Percentiles rank a stretch among this genome's conserved stretches.
Conservation (phyloP, 441 rosid genomes). For the Breynia disticha region DNA sequence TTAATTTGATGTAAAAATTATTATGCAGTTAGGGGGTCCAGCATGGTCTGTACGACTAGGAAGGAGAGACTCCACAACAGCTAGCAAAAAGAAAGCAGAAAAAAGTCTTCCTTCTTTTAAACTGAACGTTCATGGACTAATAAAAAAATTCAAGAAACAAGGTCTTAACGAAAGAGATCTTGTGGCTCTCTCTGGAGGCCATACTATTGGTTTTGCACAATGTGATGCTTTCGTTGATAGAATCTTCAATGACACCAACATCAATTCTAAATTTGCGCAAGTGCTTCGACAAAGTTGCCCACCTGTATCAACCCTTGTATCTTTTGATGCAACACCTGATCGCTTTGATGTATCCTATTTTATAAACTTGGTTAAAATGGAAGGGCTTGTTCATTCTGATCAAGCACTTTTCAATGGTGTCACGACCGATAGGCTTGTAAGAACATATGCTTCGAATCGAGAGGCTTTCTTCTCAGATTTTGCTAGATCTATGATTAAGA, state of each 20-base stretch:
- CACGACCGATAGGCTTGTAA: slow-evolving; percentile 24
- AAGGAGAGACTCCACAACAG: slow-evolving; percentile 44
- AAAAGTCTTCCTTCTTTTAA: slow-evolving; percentile 20
- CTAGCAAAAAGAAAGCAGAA: slow-evolving; percentile 24
- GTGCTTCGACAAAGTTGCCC: slow-evolving; percentile 19
- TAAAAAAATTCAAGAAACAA: slow-evolving; percentile 24
- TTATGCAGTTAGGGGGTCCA: slow-evolving; percentile 44
- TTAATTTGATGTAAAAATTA: neutral
- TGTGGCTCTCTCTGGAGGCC: slow-evolving; percentile 42
- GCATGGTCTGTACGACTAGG: slow-evolving; percentile 37
- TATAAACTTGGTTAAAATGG: slow-evolving; percentile 15
- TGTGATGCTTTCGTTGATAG: slow-evolving; percentile 21
- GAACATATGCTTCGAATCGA: slow-evolving; percentile 17
- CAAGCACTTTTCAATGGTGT: slow-evolving; percentile 35
- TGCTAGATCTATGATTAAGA: slow-evolving; percentile 34
- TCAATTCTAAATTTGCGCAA: slow-evolving; percentile 24
- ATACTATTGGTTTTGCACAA: slow-evolving; percentile 31
- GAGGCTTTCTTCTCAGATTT: slow-evolving; percentile 25
- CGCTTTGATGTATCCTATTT: slow-evolving; percentile 27
- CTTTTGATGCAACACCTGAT: slow-evolving; percentile 24
- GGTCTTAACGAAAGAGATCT: slow-evolving; percentile 30
- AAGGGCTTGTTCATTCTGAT: slow-evolving; percentile 38
- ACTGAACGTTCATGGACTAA: slow-evolving; percentile 22
- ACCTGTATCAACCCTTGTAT: slow-evolving; percentile 20
- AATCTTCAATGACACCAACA: slow-evolving; percentile 24